Evolutionary conservation across 805 yeast genomes (phyloP).

Genomic region (Kuraishia hungarica): DNA sequence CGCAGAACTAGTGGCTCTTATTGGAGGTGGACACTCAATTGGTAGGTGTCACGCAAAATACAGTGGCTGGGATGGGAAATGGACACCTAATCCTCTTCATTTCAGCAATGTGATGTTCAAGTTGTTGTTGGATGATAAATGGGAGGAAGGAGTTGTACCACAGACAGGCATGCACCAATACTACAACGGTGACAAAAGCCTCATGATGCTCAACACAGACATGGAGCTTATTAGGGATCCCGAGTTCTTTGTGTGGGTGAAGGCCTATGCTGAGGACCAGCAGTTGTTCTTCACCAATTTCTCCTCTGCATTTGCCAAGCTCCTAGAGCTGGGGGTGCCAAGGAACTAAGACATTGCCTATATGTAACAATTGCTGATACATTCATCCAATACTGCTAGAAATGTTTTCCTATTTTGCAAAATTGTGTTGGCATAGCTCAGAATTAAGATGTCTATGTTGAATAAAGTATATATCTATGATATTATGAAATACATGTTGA

Average conservation of each 20-base stretch:
- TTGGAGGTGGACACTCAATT: conserved; percentile 71
- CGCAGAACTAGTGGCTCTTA: conserved; percentile 62
- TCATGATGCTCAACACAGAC: conserved; percentile 88
- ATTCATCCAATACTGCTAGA: no score
- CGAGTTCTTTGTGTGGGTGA: conserved; percentile 50
- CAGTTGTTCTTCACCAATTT: conserved; percentile 56
- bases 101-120: conserved; percentile 36
- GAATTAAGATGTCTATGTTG: neutral
- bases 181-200: conserved; percentile 24
- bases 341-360: conserved; percentile 10
- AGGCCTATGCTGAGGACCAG: conserved; percentile 60
- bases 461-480: neutral
- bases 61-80: conserved; percentile 41
- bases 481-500: neutral
- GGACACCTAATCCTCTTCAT: conserved; percentile 31
- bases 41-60: conserved; percentile 63
- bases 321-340: conserved; percentile 38
- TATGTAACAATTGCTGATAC: no score
- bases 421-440: neutral
- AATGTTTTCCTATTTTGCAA: no score
- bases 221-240: conserved; percentile 54
- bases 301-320: conserved; percentile 55
- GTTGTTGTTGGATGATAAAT: conserved; percentile 40
- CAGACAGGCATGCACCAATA: conserved; percentile 33
- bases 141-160: conserved; percentile 27